Base-by-base conservation (phyloP, 2,329 filamentous ascomycete genomes). In the Stemphylium lycopersici region DNA sequence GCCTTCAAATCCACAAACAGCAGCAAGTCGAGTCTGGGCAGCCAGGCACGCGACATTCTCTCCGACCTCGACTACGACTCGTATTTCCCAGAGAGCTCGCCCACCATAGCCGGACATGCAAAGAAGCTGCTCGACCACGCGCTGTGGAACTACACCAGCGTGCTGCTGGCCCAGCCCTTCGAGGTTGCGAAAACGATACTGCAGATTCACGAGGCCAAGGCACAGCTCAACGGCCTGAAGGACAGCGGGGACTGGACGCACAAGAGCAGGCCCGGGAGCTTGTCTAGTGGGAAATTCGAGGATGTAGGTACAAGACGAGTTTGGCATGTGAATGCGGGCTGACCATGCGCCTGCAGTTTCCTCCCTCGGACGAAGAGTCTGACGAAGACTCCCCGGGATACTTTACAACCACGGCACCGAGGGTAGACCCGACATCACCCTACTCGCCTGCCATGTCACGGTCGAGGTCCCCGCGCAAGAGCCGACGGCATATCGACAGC, bases 121-220 rank as follows among this genome's bases (percentile, higher is more conserved):
- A 90, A 89, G 71, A 87, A 89, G 59, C 79, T 96, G 56, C 71
- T 96, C 42, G 92, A 98, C 72, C 88, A 93, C 73, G 85, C 95
- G 61, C 73, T 96, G 75, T 96, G 93, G 87, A 93, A 95, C 72
- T 99, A 99, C 78, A 89, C 88, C 12, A 91, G 89, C 53, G 88
- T 96, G 20, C 77, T 98, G 69, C 87, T 96, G 72, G 90, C 91
- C 48, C 95, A 99, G 77, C 95, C 95, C 12, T 98, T 99, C 75
- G 95, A 98, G 80, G 93, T 97, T 53, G 92, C 93, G 70, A 98
- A 97, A 83, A 95, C 89, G 12, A 85, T 98, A 51, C 79, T 99
- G 65, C 95, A 99, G 77, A 86, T 92, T 46, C 86, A 85, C 60
- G 77, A 84, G 47, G 79, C 79, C 33, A 73, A 75, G 8, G 75